These are phyloP conservation scores for Luvunga scandens DNA, from an alignment of 345 rosid species.

Conservation along the genomic window DNA sequence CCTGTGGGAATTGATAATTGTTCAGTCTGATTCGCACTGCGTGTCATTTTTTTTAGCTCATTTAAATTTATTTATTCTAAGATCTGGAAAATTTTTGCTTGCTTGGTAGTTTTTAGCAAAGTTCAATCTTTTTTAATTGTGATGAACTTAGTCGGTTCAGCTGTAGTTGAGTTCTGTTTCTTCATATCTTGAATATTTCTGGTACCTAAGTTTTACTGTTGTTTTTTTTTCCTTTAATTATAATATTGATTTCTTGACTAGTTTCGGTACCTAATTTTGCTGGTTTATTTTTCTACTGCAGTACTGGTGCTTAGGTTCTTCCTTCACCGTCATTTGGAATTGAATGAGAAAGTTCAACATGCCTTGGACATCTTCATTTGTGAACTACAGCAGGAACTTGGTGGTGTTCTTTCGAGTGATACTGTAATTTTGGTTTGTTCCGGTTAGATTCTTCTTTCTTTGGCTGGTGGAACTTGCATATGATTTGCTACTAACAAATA, in stretches of 20 bases:
- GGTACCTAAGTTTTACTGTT: not conserved
- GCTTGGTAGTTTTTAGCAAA: not conserved
- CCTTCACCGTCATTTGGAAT: constrained; percentile 6
- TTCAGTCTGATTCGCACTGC: constrained; percentile 2
- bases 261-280: not conserved
- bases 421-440: constrained; percentile 49
- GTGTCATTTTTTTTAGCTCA: not conserved
- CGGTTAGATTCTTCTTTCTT: constrained; percentile 28
- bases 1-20: constrained; percentile 13
- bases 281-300: constrained; percentile 20
- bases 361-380: constrained; percentile 70
- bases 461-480: not conserved
- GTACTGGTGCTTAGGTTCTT: constrained; percentile 20
- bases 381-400: constrained; percentile 64
- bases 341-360: constrained; percentile 46
- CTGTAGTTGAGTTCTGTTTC: not conserved
- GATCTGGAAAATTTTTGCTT: not conserved
- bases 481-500: not conserved
- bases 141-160: not conserved
- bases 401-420: constrained; percentile 76
- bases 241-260: too few relatives aligned
- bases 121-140: not conserved
- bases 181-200: not conserved
- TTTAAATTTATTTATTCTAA: not conserved
- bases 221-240: too few relatives aligned